phyloP scores from a whole-genome alignment of 2,329 filamentous ascomycete species.

The Rhynchosporium agropyri region DNA sequence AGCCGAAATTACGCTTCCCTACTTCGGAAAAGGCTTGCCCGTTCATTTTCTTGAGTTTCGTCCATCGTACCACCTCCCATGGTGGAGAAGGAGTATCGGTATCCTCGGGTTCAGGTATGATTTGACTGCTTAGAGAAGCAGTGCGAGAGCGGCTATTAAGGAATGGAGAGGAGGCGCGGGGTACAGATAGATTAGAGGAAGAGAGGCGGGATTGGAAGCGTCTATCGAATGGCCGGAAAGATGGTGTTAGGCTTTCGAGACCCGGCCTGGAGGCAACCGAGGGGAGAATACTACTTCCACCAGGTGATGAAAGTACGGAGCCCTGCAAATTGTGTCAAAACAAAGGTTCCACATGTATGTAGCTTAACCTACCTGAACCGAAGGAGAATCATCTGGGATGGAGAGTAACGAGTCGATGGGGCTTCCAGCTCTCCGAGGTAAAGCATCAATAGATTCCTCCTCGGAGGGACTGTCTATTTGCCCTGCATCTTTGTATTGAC shows the following conservation, averaged over 20 bases:
- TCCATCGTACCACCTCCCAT: conserved; percentile 98
- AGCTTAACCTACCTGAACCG: conserved; percentile 65
- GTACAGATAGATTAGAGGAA: conserved; percentile 59
- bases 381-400: conserved; percentile 81
- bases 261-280: conserved; percentile 68
- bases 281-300: conserved; percentile 73
- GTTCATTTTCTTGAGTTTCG: conserved; percentile 85
- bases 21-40: conserved; percentile 89
- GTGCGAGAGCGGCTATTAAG: conserved; percentile 77
- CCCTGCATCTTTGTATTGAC: conserved; percentile 39
- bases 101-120: conserved; percentile 63
- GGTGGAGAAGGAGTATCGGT: conserved; percentile 75
- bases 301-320: conserved; percentile 65
- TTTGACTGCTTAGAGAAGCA: conserved; percentile 74
- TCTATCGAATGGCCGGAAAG: conserved; percentile 90
- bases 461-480: conserved; percentile 53
- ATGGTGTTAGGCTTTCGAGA: conserved; percentile 72
- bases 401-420: conserved; percentile 70
- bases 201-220: conserved; percentile 86
- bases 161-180: conserved; percentile 71
- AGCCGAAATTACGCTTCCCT: conserved; percentile 89
- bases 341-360: not conserved
- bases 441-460: conserved; percentile 55
- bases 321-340: conserved; percentile 48
- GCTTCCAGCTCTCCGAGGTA: conserved; percentile 62